Base-by-base conservation (phyloP, 2,329 filamentous ascomycete genomes). In the Fusarium sp. region DNA sequence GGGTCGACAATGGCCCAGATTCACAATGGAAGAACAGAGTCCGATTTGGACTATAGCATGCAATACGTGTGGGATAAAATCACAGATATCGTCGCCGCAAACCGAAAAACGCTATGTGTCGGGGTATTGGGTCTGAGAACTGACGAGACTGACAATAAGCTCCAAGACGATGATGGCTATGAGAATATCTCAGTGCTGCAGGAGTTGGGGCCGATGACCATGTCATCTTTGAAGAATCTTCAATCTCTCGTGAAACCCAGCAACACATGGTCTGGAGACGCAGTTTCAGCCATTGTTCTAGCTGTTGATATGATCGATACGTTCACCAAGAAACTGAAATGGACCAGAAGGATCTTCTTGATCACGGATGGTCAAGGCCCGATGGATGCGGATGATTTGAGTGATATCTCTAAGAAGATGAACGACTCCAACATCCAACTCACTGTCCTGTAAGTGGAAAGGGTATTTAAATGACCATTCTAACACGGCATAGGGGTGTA, bases 51-150 rank as follows among this genome's bases (percentile, higher is more conserved):
- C 67, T 99, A 92, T 90, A 89, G 90, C 50, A 91, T 98, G 89
- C 89, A 90, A 69, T 99, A 97, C 82, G 88, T 98, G 53, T 99
- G 95, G 95, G 95, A 98, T 85, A 96, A 93, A 79, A 88, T 91
- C 44, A 89, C 89, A 26, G 91, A 91, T 77, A 91, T 90, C 6
- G 90, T 91, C 14, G 89, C 90, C 7, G 86, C 90, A 1, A 91
- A 89, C 40, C 87, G 90, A 40, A 91, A 89, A 78, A 91, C 88
- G 3, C 88, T 90, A 82, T 90, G 89, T 11, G 90, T 92, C 70
- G 88, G 94, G n/a, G 91, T 98, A 4, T 81, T 99, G 64, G 96
- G 92, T 2, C 84, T 98, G 60, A 89, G 93, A 64, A 97, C 95
- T 20, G 91, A 97, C 75, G 90, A 86, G 44, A 95, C 94, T 1